Evolutionary conservation across 108 stramenopile genomes (phyloP), one percentile per base, ranked within the genome.

Genomic region (Bacterosira constricta): DNA sequence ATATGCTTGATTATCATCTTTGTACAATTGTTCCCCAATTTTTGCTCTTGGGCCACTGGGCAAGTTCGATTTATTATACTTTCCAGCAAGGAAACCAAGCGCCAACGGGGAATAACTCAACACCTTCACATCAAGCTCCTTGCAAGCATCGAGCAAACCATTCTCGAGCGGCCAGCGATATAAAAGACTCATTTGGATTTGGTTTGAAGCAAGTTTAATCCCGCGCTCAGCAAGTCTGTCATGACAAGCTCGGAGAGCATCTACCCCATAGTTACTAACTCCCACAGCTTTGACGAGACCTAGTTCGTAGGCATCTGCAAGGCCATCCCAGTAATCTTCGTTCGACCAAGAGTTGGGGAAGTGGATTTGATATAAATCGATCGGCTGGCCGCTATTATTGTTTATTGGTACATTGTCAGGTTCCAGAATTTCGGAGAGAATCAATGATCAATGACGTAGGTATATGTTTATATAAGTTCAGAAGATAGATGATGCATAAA

Each of bases 311-410:
- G 79, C 79, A 44, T 72, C 61, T 0, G 88, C 90, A 34, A 91
- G 57, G 11, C 90, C 90, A 78, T 91, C 88, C 90, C 90, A 91
- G 45, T 91, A 91, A 10, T 77, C 81, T 51, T 75, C 87, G 66
- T 91, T 88, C n/a, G 82, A 59, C 63, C 65, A 85, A 0, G 83
- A 83, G 45, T 83, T 82, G 15, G 91, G 91, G 66, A 90, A 95
- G 58, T 92, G 91, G 25, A 95, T 88, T 79, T 92, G 94, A 61
- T 95, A 95, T 57, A 95, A 78, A 44, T 92, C 91, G 68, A 95
- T 91, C 29, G 84, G 85, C 11, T 79, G 45, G 21, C 78, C 59
- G 20, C 52, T 68, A 5, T 5, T 6, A 49, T 17, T 18, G 5
- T 49, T 49, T 18, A 49, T n/a, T n/a, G n/a, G n/a, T n/a, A n/a